Percentiles rank a stretch among this genome's conserved stretches.
Conservation (phyloP, 2,329 filamentous ascomycete species). For the Colletotrichum sojae region DNA sequence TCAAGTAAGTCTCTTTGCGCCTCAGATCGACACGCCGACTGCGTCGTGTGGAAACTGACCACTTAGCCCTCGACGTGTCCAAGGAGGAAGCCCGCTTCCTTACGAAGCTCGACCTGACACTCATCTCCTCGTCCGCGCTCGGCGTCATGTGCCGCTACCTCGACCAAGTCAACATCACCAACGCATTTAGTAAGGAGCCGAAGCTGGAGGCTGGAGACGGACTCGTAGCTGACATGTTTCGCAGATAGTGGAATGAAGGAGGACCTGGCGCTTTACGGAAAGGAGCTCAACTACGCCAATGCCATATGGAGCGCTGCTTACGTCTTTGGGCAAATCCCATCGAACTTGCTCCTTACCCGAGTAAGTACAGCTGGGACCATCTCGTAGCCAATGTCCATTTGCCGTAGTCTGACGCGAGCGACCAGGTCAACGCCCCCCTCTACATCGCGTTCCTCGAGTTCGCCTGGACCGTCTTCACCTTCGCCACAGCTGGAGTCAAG, state of each 20-base stretch:
- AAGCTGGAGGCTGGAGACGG: too few species aligned
- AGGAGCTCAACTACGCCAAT: slow-evolving; percentile 50
- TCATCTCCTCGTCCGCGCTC: slow-evolving; percentile 45
- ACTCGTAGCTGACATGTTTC: background rate
- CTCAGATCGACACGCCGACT: background rate
- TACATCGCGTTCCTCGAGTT: slow-evolving; percentile 45
- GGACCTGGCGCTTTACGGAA: slow-evolving; percentile 48
- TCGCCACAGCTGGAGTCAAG: slow-evolving; percentile 45
- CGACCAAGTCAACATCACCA: slow-evolving; percentile 48
- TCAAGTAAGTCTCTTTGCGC: slow-evolving; percentile 40
- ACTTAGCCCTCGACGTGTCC: slow-evolving; percentile 44
- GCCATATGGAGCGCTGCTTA: slow-evolving; percentile 49
- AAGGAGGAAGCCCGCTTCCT: slow-evolving; percentile 46
- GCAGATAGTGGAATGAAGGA: slow-evolving; percentile 50
- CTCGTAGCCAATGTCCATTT: too few species aligned
- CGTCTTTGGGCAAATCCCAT: slow-evolving; percentile 49
- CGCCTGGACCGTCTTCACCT: slow-evolving; percentile 46
- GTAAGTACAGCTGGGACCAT: too few species aligned
- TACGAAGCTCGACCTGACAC: slow-evolving; percentile 47
- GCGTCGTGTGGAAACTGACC: background rate
- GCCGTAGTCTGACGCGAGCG: too few species aligned
- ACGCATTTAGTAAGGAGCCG: slow-evolving; percentile 44
- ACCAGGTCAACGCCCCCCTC: slow-evolving; percentile 44
- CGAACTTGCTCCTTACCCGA: slow-evolving; percentile 34
- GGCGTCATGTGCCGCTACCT: slow-evolving; percentile 48